Evolutionary conservation across 2,329 filamentous ascomycete genomes (phyloP), one percentile per base, ranked within the genome.

Genomic region (Penicillium vulpinum): DNA sequence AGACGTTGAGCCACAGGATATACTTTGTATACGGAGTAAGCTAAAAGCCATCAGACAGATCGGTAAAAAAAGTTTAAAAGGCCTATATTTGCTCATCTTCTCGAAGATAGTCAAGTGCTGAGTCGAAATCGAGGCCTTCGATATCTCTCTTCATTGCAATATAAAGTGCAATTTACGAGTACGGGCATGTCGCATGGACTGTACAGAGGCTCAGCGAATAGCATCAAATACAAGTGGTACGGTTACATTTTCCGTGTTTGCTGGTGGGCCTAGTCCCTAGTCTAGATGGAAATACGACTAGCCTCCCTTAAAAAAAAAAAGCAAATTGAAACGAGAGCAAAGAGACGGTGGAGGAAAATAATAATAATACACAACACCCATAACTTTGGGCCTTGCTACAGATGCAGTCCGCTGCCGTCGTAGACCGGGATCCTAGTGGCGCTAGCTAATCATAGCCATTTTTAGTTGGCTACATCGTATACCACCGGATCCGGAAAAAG

Each of bases 341-440:
- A 52, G 40, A 46, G 40, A 45, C 54, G 48, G 48, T 45, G 47
- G 53, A 18, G 24, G 13, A 31, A 41, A 39, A 21, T 13, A 29
- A 31, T 21, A 13, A 18, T 3, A 40, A 54, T 41, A 22, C 38
- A 40, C 15, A 15, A 41, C 11, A 41, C n/a, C 28, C 13, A 40
- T 39, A 24, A 51, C 26, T 40, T 52, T 51, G 54, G 54, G 40
- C 41, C 41, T 46, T 21, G 33, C 11, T 56, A 56, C 54, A 56
- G 33, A 24, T 56, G 41, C 47, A 51, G 22, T 18, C 13, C 31
- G 29, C 31, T 24, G 26, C 40, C 40, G 18, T 15, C 33, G 18
- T 24, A 40, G 39, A 26, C 26, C 46, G 41, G 41, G 40, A 28
- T 35, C 18, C 13, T 51, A 24, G 39, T 51, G 47, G 53, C 53